Conservation (phyloP, 345 rosid genomes). For the Arabidopsis arenosa region DNA sequence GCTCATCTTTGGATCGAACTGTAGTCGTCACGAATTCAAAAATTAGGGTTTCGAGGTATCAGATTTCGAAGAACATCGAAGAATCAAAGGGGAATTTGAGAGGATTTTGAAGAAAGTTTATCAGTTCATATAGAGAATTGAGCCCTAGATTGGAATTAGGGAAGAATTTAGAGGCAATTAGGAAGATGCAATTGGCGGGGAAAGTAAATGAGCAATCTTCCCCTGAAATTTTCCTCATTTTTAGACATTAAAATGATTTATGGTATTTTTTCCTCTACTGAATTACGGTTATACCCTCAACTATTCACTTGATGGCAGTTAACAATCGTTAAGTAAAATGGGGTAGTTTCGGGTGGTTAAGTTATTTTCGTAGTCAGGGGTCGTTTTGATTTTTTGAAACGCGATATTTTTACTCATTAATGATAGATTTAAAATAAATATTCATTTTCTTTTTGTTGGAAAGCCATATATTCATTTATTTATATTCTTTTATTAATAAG, state of each 20-base stretch:
- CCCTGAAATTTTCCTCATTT: slow-evolving; percentile 35
- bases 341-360: slow-evolving; percentile 24
- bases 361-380: background rate
- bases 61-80: slow-evolving; percentile 17
- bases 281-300: slow-evolving; percentile 19
- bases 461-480: too few species aligned
- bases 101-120: slow-evolving; percentile 41
- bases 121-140: slow-evolving; percentile 39
- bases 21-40: slow-evolving; percentile 30
- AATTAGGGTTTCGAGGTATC: slow-evolving; percentile 40
- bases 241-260: slow-evolving; percentile 18
- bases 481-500: too few species aligned
- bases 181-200: slow-evolving; percentile 78
- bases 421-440: background rate
- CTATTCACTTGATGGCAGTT: background rate
- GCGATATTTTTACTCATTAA: background rate
- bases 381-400: background rate
- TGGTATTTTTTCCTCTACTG: background rate
- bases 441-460: background rate
- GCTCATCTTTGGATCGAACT: slow-evolving; percentile 70
- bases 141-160: slow-evolving; percentile 55
- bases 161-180: slow-evolving; percentile 31
- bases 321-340: background rate
- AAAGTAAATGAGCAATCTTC: slow-evolving; percentile 45
- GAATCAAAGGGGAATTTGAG: slow-evolving; percentile 37